Conservation (phyloP, 805 yeast species). For the Pichia rugopelliculosa region DNA sequence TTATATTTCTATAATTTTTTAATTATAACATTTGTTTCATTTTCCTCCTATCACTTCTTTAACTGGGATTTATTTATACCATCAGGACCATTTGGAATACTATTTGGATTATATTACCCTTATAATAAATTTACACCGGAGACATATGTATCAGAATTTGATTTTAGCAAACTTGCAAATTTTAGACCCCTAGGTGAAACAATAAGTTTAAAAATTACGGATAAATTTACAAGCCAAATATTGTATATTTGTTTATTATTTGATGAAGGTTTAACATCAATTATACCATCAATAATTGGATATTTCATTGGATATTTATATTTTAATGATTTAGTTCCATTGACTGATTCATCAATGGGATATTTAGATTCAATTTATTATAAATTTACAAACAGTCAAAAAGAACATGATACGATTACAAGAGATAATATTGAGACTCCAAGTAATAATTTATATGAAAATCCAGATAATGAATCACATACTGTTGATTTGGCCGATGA, state of each 20-base stretch:
- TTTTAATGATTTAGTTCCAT: constrained; percentile 38
- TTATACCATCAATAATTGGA: constrained; percentile 34
- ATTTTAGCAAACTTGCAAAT: constrained; percentile 22
- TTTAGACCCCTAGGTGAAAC: constrained; percentile 26
- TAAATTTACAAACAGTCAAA: constrained; percentile 8
- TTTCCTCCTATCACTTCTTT: constrained; percentile 25
- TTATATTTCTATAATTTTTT: constrained; percentile 42
- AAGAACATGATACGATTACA: constrained; percentile 5
- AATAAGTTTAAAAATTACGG: constrained; percentile 11
- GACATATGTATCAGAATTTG: constrained; percentile 32
- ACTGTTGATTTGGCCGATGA: constrained; percentile 3
- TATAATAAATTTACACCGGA: constrained; percentile 35
- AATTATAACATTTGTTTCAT: constrained; percentile 28
- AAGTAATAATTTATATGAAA: constrained; percentile 10
- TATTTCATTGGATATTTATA: constrained; percentile 38
- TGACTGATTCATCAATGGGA: constrained; percentile 26
- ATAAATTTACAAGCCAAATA: constrained; percentile 12
- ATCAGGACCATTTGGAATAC: constrained; percentile 37
- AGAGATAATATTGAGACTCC: background rate
- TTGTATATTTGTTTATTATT: constrained; percentile 16
- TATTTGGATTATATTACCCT: constrained; percentile 33
- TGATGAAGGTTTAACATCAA: constrained; percentile 37
- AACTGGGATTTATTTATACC: constrained; percentile 37
- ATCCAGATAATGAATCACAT: constrained; percentile 17
- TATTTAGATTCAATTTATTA: constrained; percentile 15